Percentiles rank a stretch among this genome's conserved stretches.
Evolutionary conservation across 148 eudicot genomes (phyloP).

Genomic region (Chenopodium formosanum): DNA sequence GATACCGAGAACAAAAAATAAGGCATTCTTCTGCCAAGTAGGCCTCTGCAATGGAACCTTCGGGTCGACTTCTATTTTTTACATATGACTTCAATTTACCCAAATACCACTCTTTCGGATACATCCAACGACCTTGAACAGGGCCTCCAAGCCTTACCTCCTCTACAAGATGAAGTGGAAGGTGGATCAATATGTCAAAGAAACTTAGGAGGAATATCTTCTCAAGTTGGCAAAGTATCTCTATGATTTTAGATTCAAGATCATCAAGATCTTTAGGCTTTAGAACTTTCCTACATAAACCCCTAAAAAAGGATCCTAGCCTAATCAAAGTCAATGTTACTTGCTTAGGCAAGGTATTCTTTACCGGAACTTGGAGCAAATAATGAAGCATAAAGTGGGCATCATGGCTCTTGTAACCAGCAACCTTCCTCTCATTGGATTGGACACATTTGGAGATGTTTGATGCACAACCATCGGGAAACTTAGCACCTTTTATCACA

Average conservation of each 20-base stretch:
- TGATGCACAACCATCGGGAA: conserved; percentile 19
- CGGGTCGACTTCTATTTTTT: too few species aligned
- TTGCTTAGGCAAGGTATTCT: not conserved
- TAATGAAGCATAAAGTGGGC: conserved; percentile 11
- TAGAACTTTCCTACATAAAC: conserved; percentile 7
- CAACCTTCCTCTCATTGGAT: not conserved
- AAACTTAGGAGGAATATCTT: too few species aligned
- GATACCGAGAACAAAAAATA: too few species aligned
- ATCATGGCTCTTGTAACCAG: conserved; percentile 21
- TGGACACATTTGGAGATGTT: conserved; percentile 12
- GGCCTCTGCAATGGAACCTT: too few species aligned
- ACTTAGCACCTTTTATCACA: conserved; percentile 11
- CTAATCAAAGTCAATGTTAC: not conserved
- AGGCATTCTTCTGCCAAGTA: too few species aligned
- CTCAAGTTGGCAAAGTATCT: not conserved
- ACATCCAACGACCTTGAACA: too few species aligned
- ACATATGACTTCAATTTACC: too few species aligned
- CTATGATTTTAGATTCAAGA: not conserved
- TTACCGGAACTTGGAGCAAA: conserved; percentile 10
- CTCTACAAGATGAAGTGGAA: too few species aligned
- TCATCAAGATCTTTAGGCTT: not conserved
- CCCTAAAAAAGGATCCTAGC: conserved; percentile 2
- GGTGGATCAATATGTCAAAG: too few species aligned
- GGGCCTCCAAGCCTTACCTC: too few species aligned
- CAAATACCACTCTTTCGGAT: too few species aligned